These are phyloP conservation scores for Aaosphaeria arxii DNA, from an alignment of 2,329 filamentous ascomycete genomes.

Conservation along the genomic window DNA sequence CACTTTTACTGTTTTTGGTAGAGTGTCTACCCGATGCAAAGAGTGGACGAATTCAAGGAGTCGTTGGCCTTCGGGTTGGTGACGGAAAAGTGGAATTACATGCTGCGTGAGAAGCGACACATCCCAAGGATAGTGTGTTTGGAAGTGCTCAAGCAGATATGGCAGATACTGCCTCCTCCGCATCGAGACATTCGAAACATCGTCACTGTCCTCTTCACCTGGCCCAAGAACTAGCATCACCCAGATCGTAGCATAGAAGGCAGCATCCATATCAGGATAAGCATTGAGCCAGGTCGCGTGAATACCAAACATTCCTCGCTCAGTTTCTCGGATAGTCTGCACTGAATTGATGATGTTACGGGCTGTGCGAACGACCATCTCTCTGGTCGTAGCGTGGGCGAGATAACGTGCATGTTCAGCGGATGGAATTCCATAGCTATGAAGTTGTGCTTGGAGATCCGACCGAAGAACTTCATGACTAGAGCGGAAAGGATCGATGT, in stretches of 20 bases:
- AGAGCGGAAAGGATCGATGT: slow-evolving; percentile 76
- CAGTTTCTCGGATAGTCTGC: slow-evolving; percentile 44
- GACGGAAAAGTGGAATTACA: slow-evolving; percentile 59
- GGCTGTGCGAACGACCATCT: slow-evolving; percentile 71
- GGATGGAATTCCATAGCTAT: slow-evolving; percentile 46
- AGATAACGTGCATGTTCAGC: slow-evolving; percentile 54
- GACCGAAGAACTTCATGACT: slow-evolving; percentile 63
- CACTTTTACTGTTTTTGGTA: slow-evolving; percentile 41
- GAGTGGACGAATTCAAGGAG: slow-evolving; percentile 54
- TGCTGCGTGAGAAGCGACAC: slow-evolving; percentile 67
- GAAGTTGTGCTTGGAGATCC: slow-evolving; percentile 60
- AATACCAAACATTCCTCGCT: slow-evolving; percentile 17
- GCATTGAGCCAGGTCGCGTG: slow-evolving; percentile 22
- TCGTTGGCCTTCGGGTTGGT: slow-evolving; percentile 52
- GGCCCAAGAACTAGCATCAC: slow-evolving; percentile 49
- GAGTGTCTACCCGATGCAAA: slow-evolving; percentile 56
- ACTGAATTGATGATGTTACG: slow-evolving; percentile 79
- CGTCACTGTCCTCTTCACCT: slow-evolving; percentile 20
- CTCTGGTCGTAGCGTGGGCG: slow-evolving; percentile 59
- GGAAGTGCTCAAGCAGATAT: slow-evolving; percentile 63
- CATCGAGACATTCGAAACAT: slow-evolving; percentile 18
- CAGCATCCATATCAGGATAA: slow-evolving; percentile 52
- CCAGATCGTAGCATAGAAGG: slow-evolving; percentile 74
- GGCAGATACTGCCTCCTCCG: slow-evolving; percentile 58
- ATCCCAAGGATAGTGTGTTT: slow-evolving; percentile 68